phyloP scores from a whole-genome alignment of 345 rosid genomes.

The Boechera stricta region DNA sequence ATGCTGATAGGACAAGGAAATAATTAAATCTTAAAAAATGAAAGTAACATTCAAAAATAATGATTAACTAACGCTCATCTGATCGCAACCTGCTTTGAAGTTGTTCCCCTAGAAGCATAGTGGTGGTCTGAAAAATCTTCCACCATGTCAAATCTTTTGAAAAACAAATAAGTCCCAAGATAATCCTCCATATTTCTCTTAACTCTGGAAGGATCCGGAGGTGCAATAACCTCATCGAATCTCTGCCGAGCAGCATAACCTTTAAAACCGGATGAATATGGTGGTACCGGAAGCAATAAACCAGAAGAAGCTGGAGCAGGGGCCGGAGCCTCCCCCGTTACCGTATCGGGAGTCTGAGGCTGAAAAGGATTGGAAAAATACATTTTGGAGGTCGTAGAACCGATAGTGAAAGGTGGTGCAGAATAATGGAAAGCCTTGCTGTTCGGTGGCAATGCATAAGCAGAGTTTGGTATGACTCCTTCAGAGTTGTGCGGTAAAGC shows the following conservation, averaged over 20 bases:
- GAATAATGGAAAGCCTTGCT: background rate
- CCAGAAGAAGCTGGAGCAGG: conserved; percentile 31
- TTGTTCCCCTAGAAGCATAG: conserved; percentile 48
- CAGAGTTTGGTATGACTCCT: conserved; percentile 31
- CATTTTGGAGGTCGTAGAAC: background rate
- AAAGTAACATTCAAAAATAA: conserved; percentile 14
- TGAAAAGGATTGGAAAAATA: background rate
- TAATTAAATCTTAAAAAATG: conserved; percentile 8
- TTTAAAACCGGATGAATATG: background rate
- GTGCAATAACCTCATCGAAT: conserved; percentile 28
- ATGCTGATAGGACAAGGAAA: conserved; percentile 51
- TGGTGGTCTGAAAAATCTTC: conserved; percentile 76
- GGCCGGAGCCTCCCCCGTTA: conserved; percentile 28
- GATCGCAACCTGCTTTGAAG: conserved; percentile 57
- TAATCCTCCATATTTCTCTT: conserved; percentile 53
- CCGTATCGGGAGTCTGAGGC: conserved; percentile 41
- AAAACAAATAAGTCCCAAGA: conserved; percentile 57
- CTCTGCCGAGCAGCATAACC: conserved; percentile 4
- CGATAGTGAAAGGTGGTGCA: background rate
- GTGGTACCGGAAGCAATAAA: conserved; percentile 7
- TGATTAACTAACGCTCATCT: conserved; percentile 27
- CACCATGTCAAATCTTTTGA: conserved; percentile 80
- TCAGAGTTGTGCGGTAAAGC: conserved; percentile 33
- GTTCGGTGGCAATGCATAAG: conserved; percentile 41
- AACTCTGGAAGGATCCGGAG: conserved; percentile 40